A percentile compares a stretch with the other conserved stretches of the same genome.
phyloP scores from a whole-genome alignment of 164 flowering plant genomes.

The Magnolia changhungtana region DNA sequence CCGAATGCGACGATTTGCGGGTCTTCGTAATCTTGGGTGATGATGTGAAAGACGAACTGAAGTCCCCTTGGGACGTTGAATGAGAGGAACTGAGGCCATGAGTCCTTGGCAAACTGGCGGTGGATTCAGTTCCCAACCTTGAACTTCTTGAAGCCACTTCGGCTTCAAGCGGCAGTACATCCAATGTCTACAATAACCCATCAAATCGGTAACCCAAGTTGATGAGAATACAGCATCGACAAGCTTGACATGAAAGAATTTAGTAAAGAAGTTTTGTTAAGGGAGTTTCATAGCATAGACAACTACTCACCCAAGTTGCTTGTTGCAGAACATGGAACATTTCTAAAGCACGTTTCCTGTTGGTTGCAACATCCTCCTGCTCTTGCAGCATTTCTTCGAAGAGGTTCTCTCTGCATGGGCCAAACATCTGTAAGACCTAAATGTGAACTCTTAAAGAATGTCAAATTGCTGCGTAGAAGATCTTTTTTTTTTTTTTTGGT shows the following conservation, averaged over 20 bases:
- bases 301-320: slow-evolving; percentile 67
- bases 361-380: slow-evolving; percentile 71
- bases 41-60: no score
- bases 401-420: slow-evolving; percentile 60
- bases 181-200: slow-evolving; percentile 49
- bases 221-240: no score
- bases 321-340: slow-evolving; percentile 70
- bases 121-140: slow-evolving; percentile 44
- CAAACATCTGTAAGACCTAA: neutral
- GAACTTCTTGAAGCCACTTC: slow-evolving; percentile 67
- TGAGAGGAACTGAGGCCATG: slow-evolving; percentile 27
- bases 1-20: no score
- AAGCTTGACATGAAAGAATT: no score
- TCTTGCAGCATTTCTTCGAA: slow-evolving; percentile 94
- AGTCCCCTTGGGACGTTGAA: no score
- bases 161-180: slow-evolving; percentile 88
- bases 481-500: no score
- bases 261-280: no score
- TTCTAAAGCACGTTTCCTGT: slow-evolving; percentile 78
- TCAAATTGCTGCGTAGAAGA: neutral
- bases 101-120: slow-evolving; percentile 86
- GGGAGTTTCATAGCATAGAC: neutral
- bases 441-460: no score
- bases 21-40: no score
- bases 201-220: neutral